Base-by-base conservation (phyloP, 306 rosid species). In the Alnus rubra region DNA sequence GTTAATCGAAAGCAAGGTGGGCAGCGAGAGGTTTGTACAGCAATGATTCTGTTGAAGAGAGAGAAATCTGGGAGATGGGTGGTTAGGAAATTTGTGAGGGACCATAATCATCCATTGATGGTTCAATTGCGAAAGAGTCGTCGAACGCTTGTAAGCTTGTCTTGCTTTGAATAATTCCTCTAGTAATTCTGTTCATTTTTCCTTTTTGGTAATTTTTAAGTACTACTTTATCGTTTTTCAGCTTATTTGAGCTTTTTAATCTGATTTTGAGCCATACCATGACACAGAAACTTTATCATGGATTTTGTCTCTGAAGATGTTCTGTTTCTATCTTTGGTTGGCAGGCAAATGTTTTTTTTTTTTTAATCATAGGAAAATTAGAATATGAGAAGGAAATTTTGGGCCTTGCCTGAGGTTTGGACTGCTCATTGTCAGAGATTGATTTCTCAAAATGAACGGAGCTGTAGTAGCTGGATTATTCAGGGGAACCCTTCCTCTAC, bases 51-150 rank as follows among this genome's bases (percentile, higher is more conserved):
- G 65, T 75, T 83, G 78, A 79, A 71, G 65, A 76, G 80, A 83
- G 83, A 79, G 76, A 83, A 49, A 49, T 35, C 42, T 52, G 86
- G 81, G 16, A 68, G 72, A 62, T 83, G 86, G 86, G 65, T 75
- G 33, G 67, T 79, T 16, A 77, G 77, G 81, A 83, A 83, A 75
- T 79, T 79, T 62, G 71, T 83, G 42, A 64, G 77, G 55, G 83
- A 79, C 70, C 86, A 83, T 63, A 79, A 75, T 83, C 86, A 83
- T 76, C 72, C 78, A 7, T 35, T 79, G 74, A 77, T 70, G 78
- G 75, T 75, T 79, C 78, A 83, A 37, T 16, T 76, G 35, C 75
- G 64, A 67, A 83, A 75, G 74, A 53, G 44, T 23, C 81, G 44
- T 33, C 78, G 52, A 33, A 47, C 69, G 48, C 65, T 75, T 31